These are phyloP conservation scores for Amaranthus palmeri DNA, from an alignment of 148 eudicot species.

Conservation along the genomic window DNA sequence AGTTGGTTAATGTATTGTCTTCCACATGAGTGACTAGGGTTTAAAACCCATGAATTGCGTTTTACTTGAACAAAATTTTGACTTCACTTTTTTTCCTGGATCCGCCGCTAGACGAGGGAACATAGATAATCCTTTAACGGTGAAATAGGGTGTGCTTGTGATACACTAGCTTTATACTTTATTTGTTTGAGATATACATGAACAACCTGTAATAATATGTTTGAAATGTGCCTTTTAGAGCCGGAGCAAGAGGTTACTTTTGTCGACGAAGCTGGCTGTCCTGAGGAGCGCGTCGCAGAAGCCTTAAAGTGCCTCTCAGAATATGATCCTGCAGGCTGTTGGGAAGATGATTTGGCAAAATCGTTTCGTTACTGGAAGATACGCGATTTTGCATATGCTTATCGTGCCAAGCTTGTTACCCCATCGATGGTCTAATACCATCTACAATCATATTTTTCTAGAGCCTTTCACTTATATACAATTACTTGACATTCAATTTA, in stretches of 20 bases:
- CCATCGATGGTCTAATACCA: constrained; percentile 59
- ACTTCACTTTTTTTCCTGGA: no score
- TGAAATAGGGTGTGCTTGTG: background rate
- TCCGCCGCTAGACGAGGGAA: no score
- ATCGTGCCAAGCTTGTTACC: constrained; percentile 63
- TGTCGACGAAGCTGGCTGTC: constrained; percentile 67
- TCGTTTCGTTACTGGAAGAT: constrained; percentile 90
- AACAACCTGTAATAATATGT: background rate
- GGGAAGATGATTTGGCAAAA: constrained; percentile 42
- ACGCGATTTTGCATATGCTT: constrained; percentile 91
- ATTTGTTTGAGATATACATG: background rate
- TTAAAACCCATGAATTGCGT: no score
- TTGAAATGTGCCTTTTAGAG: constrained; percentile 39
- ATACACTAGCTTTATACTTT: background rate
- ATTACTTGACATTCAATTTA: constrained; percentile 1
- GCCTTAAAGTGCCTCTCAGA: constrained; percentile 67
- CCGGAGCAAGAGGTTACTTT: constrained; percentile 54
- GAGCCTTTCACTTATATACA: background rate
- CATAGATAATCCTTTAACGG: background rate
- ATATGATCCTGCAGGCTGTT: constrained; percentile 52
- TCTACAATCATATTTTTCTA: constrained; percentile 1
- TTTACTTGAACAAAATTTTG: no score
- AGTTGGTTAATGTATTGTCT: no score
- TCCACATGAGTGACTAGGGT: no score
- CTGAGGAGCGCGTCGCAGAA: constrained; percentile 69